phyloP scores from a whole-genome alignment of 495 filamentous ascomycete genomes.

The Neurospora intermedia region DNA sequence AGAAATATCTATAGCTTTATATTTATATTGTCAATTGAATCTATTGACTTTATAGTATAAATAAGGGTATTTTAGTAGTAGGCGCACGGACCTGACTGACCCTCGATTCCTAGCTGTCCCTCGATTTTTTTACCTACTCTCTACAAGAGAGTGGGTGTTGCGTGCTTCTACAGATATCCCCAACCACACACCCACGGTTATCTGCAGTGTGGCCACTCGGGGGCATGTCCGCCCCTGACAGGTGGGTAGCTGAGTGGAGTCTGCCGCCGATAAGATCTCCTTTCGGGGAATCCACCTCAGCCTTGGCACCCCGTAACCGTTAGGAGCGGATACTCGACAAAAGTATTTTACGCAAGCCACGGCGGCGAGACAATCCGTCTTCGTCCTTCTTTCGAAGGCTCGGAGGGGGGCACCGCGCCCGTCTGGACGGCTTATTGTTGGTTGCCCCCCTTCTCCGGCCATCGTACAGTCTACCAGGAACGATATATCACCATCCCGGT shows the following conservation, averaged over 20 bases:
- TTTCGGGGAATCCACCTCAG: neutral
- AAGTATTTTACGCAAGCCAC: neutral
- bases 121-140: too few relatives aligned
- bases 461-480: neutral
- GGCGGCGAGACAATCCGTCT: neutral
- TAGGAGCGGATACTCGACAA: neutral
- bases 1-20: too few relatives aligned
- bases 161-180: too few relatives aligned
- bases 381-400: neutral
- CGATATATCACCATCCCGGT: neutral
- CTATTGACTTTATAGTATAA: too few relatives aligned
- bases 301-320: neutral
- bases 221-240: neutral
- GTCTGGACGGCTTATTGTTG: neutral
- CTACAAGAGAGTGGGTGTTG: too few relatives aligned
- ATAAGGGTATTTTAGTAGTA: too few relatives aligned
- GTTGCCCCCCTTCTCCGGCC: neutral
- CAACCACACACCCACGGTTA: too few relatives aligned
- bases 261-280: neutral
- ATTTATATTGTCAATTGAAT: too few relatives aligned
- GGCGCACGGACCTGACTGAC: too few relatives aligned
- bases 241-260: neutral
- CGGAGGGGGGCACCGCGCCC: neutral
- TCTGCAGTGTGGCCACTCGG: neutral
- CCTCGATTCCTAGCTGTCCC: too few relatives aligned